Evolutionary conservation across 2,329 filamentous ascomycete genomes (phyloP).

Genomic region (Colletotrichum phormii): DNA sequence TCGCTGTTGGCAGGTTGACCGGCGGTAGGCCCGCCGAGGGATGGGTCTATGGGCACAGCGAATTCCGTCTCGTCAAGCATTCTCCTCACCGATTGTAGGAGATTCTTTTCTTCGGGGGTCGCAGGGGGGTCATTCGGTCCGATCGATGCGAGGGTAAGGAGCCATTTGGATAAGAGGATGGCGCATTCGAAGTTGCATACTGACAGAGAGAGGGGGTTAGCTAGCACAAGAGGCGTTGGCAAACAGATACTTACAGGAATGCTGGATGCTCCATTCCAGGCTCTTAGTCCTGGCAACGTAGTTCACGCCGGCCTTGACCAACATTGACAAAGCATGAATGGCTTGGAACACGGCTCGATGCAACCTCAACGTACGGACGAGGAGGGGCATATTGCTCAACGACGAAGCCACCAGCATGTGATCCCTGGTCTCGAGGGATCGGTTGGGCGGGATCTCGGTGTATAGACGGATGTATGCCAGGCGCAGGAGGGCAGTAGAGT

Average conservation of each 20-base stretch:
- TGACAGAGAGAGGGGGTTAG: slow-evolving; percentile 41
- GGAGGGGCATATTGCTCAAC: slow-evolving; percentile 67
- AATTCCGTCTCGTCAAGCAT: slow-evolving; percentile 74
- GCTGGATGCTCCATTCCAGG: slow-evolving; percentile 72
- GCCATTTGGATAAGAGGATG: slow-evolving; percentile 70
- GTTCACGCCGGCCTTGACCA: slow-evolving; percentile 72
- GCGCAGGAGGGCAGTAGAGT: slow-evolving; percentile 70
- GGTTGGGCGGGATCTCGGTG: slow-evolving; percentile 71
- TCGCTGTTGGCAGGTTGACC: slow-evolving; percentile 54
- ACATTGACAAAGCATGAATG: slow-evolving; percentile 75
- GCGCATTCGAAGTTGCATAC: slow-evolving; percentile 74
- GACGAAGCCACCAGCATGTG: slow-evolving; percentile 70
- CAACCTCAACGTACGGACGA: slow-evolving; percentile 69
- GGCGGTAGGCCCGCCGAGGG: slow-evolving; percentile 55
- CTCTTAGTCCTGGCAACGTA: slow-evolving; percentile 72
- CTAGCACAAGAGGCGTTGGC: neutral
- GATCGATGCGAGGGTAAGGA: slow-evolving; percentile 66
- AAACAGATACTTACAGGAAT: slow-evolving; percentile 61
- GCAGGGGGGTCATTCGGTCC: slow-evolving; percentile 61
- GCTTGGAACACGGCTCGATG: slow-evolving; percentile 75
- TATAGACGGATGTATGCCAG: slow-evolving; percentile 74
- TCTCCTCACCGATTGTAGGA: slow-evolving; percentile 67
- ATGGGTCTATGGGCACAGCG: slow-evolving; percentile 69
- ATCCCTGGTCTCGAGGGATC: slow-evolving; percentile 74
- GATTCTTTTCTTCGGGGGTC: slow-evolving; percentile 63